Base-by-base conservation (phyloP, 2,329 filamentous ascomycete species). In the Berkeleyomyces rouxiae region DNA sequence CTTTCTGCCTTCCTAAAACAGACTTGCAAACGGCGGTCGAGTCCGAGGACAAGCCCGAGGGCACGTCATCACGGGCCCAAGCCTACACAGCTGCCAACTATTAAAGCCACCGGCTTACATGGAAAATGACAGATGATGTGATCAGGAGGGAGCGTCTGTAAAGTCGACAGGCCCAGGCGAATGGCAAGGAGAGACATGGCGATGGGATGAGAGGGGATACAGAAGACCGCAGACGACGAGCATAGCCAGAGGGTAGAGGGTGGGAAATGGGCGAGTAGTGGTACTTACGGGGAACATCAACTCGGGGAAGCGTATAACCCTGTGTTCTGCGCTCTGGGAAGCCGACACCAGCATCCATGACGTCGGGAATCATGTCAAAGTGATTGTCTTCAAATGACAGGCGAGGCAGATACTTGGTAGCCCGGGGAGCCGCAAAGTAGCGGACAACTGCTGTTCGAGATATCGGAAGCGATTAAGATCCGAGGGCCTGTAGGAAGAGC, bases 271-370 rank as follows among this genome's bases (percentile, higher is more conserved):
- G 33, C 2, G 49, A 31, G 9, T 68, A 71, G 70, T 71, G 69
- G 64, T 39, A 69, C 70, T 70, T 66, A 70, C 69, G 64, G 69
- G 70, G 67, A 67, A 70, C 51, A 66, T 70, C 63, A 67, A 64
- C 58, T 65, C 64, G 67, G 66, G 64, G 69, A 65, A 66, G 62
- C 63, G 57, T 67, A 68, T 63, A 67, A 66, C 58, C 7, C 13
- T 53, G 65, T 62, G 65, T 66, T 67, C 61, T 65, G 60, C 60
- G 67, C 65, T 65, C 66, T 36, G 36, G 49, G 66, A 66, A 66
- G 39, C 58, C 23, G 33, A 40, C 55, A 5, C 49, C n/a, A 9
- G 47, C 31, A 57, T 58, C 47, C 55, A 61, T 49, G 11, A 64
- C 43, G 49, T n/a, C 39, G 33, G 46, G 33, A 23, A 64, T 64